phyloP scores from a whole-genome alignment of 1,284 basidiomycete species.

The Melampsora medusae region DNA sequence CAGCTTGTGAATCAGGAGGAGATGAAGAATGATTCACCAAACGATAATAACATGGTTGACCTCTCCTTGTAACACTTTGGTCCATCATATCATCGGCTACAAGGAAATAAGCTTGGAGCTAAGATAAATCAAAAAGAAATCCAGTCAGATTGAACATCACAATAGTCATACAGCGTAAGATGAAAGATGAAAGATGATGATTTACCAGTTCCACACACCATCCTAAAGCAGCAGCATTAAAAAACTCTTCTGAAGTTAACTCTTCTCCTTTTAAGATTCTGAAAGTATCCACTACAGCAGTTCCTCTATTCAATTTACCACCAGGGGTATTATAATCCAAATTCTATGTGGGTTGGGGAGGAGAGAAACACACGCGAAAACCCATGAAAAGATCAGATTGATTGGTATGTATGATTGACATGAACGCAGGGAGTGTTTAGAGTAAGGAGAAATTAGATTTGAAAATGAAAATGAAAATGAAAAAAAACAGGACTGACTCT shows the following conservation, averaged over 20 bases:
- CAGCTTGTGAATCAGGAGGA: no score
- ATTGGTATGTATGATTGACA: background rate
- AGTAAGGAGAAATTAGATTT: background rate
- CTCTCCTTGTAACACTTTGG: conserved; percentile 83
- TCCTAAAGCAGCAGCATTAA: conserved; percentile 82
- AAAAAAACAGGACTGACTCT: conserved; percentile 61
- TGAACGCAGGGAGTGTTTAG: conserved; percentile 5
- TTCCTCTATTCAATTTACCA: conserved; percentile 89
- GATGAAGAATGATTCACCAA: background rate
- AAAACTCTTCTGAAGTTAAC: conserved; percentile 77
- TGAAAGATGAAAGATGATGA: conserved; percentile 15
- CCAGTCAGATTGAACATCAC: no score
- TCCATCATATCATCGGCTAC: conserved; percentile 99
- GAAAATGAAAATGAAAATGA: background rate
- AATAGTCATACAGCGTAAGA: background rate
- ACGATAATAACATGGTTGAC: conserved; percentile 93
- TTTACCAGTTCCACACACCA: conserved; percentile 90
- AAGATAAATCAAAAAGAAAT: conserved; percentile 14
- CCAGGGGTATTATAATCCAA: conserved; percentile 92
- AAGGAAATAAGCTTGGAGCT: conserved; percentile 98
- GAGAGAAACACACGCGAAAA: background rate
- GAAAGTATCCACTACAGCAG: conserved; percentile 89
- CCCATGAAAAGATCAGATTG: background rate
- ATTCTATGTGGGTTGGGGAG: no score
- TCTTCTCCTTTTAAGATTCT: conserved; percentile 75